Base-by-base conservation (phyloP, 2,329 filamentous ascomycete species). In the Aspergillus chevalieri region DNA sequence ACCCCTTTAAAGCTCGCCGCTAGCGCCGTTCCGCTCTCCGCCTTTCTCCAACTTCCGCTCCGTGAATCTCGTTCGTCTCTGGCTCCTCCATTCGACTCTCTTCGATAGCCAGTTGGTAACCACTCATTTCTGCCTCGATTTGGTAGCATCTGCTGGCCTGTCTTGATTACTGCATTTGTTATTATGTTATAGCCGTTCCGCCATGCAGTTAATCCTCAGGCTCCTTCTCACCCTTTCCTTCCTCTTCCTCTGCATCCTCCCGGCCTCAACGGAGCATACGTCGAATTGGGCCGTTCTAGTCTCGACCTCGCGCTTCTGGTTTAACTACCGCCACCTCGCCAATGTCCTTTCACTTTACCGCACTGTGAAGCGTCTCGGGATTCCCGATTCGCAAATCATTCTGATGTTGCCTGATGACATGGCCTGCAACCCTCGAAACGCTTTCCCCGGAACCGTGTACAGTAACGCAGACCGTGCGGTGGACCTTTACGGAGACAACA, bases 341-440 rank as follows among this genome's bases (percentile, higher is more conserved):
- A 98, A 98, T 74, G 93, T 95, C 15, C 83, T 98, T 53, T 96
- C 92, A 52, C 84, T 98, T 56, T 98, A 98, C 74, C 89, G 93
- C 51, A 98, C 93, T 50, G 93, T 98, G 55, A 98, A 98, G 76
- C 88, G 93, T 10, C 84, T 98, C 34, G 93, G 93, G 44, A 98
- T 98, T 52, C 93, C 93, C 33, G 93, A 98, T 72, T 95, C 89
- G 46, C 93, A 98, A 69, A 98, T 98, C 73, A 97, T 98, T 68
- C 86, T 98, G 58, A 97, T 98, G 91, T 83, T 98, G n/a, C 93
- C 93, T 19, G 93, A 98, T 70, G 93, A 98, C 75, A 97, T 98
- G 89, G 93, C 93, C 36, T 98, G 93, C 78, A 98, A 98, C 73
- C 93, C 93, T 28, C 89, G 93, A 63, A 98, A 98, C 69, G 90